These are phyloP conservation scores for Conringia planisiliqua DNA, from an alignment of 345 rosid genomes.

Conservation along the genomic window DNA sequence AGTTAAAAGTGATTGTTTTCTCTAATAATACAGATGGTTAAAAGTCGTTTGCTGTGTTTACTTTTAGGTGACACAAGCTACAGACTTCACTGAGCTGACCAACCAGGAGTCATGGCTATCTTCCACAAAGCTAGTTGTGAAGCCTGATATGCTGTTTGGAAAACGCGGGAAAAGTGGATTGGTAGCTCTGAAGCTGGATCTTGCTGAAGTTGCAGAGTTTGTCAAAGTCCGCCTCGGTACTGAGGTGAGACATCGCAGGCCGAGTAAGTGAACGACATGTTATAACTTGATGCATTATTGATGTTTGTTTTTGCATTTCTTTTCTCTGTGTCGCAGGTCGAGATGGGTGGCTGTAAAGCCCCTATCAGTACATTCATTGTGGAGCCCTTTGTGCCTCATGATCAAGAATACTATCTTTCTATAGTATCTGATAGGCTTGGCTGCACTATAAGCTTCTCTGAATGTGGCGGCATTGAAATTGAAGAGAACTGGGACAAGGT, in stretches of 20 bases:
- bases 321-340: slow-evolving; percentile 49
- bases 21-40: not conserved
- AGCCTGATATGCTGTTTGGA: slow-evolving; percentile 97
- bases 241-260: slow-evolving; percentile 48
- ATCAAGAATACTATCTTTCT: slow-evolving; percentile 81
- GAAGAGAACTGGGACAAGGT: slow-evolving; percentile 99
- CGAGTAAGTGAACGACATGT: not conserved
- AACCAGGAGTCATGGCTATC: slow-evolving; percentile 89
- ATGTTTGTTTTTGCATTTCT: not conserved
- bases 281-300: not conserved
- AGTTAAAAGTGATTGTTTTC: not conserved
- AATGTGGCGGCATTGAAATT: slow-evolving; percentile 96
- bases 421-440: slow-evolving; percentile 93
- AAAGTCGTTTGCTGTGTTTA: not conserved
- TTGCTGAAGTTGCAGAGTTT: slow-evolving; percentile 94
- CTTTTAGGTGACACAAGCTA: slow-evolving; percentile 70
- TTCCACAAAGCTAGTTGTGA: slow-evolving; percentile 80
- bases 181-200: slow-evolving; percentile 87
- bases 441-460: slow-evolving; percentile 80
- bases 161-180: slow-evolving; percentile 97
- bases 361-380: slow-evolving; percentile 93
- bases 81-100: slow-evolving; percentile 73
- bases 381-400: slow-evolving; percentile 91
- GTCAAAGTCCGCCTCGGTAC: slow-evolving; percentile 84
- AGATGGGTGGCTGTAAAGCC: slow-evolving; percentile 89